Evolutionary conservation across 164 flowering plant genomes (phyloP).

Genomic region (Magnolia sinica): DNA sequence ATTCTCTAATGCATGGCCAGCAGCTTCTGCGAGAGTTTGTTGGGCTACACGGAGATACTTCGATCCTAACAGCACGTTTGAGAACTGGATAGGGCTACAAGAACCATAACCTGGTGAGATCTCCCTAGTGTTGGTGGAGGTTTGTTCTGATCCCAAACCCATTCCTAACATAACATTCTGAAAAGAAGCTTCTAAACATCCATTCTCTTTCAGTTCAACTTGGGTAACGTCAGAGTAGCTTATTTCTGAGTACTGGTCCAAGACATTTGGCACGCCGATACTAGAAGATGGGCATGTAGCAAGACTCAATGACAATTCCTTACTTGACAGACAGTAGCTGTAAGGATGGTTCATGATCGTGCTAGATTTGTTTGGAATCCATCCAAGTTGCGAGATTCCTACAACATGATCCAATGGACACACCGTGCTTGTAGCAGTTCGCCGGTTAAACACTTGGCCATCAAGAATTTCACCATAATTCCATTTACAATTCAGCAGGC

Average conservation of each 20-base stretch:
- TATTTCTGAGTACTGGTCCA: constrained; percentile 48
- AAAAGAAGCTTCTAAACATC: constrained; percentile 9
- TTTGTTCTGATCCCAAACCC: constrained; percentile 37
- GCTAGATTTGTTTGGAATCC: constrained; percentile 28
- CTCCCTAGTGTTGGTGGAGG: constrained; percentile 37
- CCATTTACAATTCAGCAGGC: too few relatives aligned
- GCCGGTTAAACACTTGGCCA: constrained; percentile 20
- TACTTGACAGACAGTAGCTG: constrained; percentile 31
- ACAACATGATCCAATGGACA: constrained; percentile 20
- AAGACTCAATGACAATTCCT: constrained; percentile 69
- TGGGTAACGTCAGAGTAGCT: constrained; percentile 17
- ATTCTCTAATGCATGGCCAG: constrained; percentile 51
- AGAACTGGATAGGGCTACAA: constrained; percentile 20
- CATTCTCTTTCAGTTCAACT: constrained; percentile 4
- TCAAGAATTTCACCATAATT: constrained; percentile 15
- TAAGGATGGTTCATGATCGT: constrained; percentile 21
- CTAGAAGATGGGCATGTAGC: constrained; percentile 44
- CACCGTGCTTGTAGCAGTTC: constrained; percentile 13
- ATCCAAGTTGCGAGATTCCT: constrained; percentile 25
- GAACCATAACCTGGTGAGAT: constrained; percentile 33
- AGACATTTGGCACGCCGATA: constrained; percentile 18
- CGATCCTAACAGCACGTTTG: constrained; percentile 41
- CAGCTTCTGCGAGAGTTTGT: constrained; percentile 66
- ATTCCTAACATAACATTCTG: constrained; percentile 8
- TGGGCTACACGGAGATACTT: constrained; percentile 58